These are phyloP conservation scores for Pholiota microspora DNA, from an alignment of 768 basidiomycete species.

Conservation along the genomic window DNA sequence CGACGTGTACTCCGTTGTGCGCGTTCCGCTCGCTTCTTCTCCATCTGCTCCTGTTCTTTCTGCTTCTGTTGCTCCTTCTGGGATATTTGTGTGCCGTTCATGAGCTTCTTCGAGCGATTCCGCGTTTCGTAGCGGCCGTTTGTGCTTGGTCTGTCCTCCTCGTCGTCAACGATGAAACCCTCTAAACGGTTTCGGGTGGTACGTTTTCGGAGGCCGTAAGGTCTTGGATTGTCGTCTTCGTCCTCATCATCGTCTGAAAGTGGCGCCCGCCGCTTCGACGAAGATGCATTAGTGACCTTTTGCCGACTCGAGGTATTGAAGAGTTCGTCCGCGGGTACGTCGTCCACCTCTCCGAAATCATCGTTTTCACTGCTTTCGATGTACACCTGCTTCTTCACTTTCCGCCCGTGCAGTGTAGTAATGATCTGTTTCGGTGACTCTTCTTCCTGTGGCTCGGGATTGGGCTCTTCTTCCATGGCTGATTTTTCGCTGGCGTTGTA, in stretches of 20 bases:
- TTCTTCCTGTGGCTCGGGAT: slow-evolving; percentile 27
- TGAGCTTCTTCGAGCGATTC: slow-evolving; percentile 32
- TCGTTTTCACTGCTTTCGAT: slow-evolving; percentile 48
- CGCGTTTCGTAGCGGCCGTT: slow-evolving; percentile 37
- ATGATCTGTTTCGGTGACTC: slow-evolving; percentile 27
- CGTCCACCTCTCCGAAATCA: slow-evolving; percentile 20
- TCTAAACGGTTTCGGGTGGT: slow-evolving; percentile 9
- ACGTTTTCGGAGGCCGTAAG: slow-evolving; percentile 6
- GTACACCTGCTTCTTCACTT: slow-evolving; percentile 35
- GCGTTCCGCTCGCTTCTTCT: slow-evolving; percentile 21
- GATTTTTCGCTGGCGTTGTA: slow-evolving; percentile 50
- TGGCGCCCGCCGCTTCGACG: not conserved
- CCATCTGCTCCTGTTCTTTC: slow-evolving; percentile 9
- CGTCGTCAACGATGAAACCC: slow-evolving; percentile 42
- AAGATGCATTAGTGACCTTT: slow-evolving; percentile 17
- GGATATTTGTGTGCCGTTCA: slow-evolving; percentile 2
- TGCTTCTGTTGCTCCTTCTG: slow-evolving; percentile 12
- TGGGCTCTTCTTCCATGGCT: slow-evolving; percentile 28
- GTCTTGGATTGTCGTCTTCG: slow-evolving; percentile 18
- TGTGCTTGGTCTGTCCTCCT: slow-evolving; percentile 33
- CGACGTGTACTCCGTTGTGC: slow-evolving; percentile 27
- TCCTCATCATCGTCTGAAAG: slow-evolving; percentile 29
- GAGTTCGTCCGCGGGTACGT: slow-evolving; percentile 12
- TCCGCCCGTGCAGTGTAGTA: slow-evolving; percentile 39
- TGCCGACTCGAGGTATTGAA: slow-evolving; percentile 29